phyloP scores from a whole-genome alignment of 2,329 filamentous ascomycete species.

The Epichloe festucae region DNA sequence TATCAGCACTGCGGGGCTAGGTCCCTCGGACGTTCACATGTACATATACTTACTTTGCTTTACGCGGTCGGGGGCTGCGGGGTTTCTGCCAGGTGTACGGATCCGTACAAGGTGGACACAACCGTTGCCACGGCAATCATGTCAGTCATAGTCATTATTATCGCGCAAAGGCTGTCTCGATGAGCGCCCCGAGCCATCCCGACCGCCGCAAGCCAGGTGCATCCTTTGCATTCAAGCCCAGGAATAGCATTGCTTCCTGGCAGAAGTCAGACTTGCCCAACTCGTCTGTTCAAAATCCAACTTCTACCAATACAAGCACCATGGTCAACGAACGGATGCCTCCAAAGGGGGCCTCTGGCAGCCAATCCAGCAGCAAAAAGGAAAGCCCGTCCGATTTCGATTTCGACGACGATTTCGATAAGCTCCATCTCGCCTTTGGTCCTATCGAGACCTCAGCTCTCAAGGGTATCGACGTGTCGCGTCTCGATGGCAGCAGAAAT shows the following conservation, averaged over 20 bases:
- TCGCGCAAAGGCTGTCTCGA: slow-evolving; percentile 5
- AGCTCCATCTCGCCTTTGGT: slow-evolving; percentile 18
- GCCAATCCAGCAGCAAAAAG: background rate
- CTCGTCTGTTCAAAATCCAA: background rate
- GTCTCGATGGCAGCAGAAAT: slow-evolving; percentile 2
- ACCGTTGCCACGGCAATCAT: slow-evolving; percentile 20
- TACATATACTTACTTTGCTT: too few species aligned
- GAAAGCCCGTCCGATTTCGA: slow-evolving; percentile 17
- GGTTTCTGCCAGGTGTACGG: background rate
- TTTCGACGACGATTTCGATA: slow-evolving; percentile 19
- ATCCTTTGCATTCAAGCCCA: slow-evolving; percentile 19
- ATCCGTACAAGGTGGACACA: background rate
- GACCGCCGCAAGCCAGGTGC: slow-evolving; percentile 16
- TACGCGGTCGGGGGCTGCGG: background rate
- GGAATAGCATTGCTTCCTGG: slow-evolving; percentile 16
- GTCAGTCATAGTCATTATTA: slow-evolving; percentile 8
- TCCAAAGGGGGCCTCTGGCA: slow-evolving; percentile 10
- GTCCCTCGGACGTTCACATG: too few species aligned
- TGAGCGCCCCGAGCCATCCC: slow-evolving; percentile 9
- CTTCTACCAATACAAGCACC: slow-evolving; percentile 7
- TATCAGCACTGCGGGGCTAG: background rate
- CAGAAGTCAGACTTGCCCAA: slow-evolving; percentile 11
- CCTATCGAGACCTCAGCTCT: slow-evolving; percentile 14
- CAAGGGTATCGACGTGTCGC: slow-evolving; percentile 3
- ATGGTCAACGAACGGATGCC: slow-evolving; percentile 37